A percentile compares a stretch with the other conserved stretches of the same genome.
Conservation (phyloP, 2,329 filamentous ascomycete genomes). For the Monilinia vaccinii-corymbosi region DNA sequence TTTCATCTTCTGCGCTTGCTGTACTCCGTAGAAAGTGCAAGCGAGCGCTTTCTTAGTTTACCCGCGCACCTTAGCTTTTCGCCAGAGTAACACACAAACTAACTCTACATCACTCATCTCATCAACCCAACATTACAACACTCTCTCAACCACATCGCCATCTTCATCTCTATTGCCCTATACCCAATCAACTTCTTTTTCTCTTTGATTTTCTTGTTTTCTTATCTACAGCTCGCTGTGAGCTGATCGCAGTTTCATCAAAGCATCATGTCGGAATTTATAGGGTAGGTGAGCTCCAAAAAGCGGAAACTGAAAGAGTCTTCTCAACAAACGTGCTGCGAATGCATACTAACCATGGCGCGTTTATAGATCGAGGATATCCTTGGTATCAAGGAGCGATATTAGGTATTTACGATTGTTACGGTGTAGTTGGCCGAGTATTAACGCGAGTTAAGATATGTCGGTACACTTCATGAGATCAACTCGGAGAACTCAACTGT, state of each 20-base stretch:
- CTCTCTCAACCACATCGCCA: neutral
- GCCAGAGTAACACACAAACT: slow-evolving; percentile 5
- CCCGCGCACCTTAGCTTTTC: slow-evolving; percentile 5
- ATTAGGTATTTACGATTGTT: slow-evolving; percentile 61
- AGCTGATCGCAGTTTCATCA: slow-evolving; percentile 23
- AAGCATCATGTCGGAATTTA: slow-evolving; percentile 48
- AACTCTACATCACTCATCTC: no score
- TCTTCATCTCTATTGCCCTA: slow-evolving; percentile 8
- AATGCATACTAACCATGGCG: slow-evolving; percentile 18
- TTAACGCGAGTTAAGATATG: slow-evolving; percentile 56
- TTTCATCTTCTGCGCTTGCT: no score
- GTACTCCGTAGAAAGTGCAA: neutral
- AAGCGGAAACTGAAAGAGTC: slow-evolving; percentile 13
- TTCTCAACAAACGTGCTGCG: slow-evolving; percentile 8
- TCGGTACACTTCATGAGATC: slow-evolving; percentile 93
- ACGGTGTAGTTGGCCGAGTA: neutral
- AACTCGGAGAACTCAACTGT: slow-evolving; percentile 96
- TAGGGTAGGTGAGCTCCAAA: slow-evolving; percentile 41
- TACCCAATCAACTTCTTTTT: slow-evolving; percentile 5
- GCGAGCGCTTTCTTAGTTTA: slow-evolving; percentile 8
- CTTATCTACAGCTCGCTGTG: slow-evolving; percentile 23
- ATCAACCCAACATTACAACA: neutral
- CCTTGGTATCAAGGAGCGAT: slow-evolving; percentile 93
- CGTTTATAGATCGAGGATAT: slow-evolving; percentile 71
- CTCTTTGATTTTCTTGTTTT: slow-evolving; percentile 1